phyloP scores from a whole-genome alignment of 192 early-diverging fungal species.

The Coemansia guatemalensis region DNA sequence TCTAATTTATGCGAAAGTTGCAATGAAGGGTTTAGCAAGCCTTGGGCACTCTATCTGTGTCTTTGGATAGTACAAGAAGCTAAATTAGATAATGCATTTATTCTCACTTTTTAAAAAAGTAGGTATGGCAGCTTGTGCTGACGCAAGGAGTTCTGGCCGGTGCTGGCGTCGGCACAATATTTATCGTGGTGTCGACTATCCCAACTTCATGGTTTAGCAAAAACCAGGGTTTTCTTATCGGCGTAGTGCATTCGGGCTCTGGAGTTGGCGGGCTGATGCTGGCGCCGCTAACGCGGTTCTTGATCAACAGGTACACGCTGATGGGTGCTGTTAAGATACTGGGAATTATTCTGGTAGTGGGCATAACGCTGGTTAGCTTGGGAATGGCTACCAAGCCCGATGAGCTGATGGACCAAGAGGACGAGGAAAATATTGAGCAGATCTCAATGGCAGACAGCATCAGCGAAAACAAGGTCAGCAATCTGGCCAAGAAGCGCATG shows the following conservation, averaged over 20 bases:
- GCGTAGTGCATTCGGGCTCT: slow-evolving; percentile 51
- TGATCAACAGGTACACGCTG: slow-evolving; percentile 46
- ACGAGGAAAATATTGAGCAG: slow-evolving; percentile 43
- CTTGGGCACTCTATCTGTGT: neutral
- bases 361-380: slow-evolving; percentile 42
- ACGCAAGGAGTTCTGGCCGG: slow-evolving; percentile 45
- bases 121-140: slow-evolving; percentile 52
- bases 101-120: neutral
- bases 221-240: slow-evolving; percentile 53
- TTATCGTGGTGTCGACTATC: slow-evolving; percentile 53
- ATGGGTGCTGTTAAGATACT: slow-evolving; percentile 46
- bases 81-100: neutral
- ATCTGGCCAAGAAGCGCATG: slow-evolving; percentile 53
- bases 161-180: slow-evolving; percentile 48
- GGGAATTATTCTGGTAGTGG: slow-evolving; percentile 32
- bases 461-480: slow-evolving; percentile 42
- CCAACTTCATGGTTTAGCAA: slow-evolving; percentile 55
- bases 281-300: slow-evolving; percentile 43
- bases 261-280: slow-evolving; percentile 52
- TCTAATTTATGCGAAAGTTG: neutral
- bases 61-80: neutral
- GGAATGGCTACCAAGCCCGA: slow-evolving; percentile 55
- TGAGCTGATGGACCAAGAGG: slow-evolving; percentile 47
- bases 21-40: neutral
- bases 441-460: slow-evolving; percentile 21